These are phyloP conservation scores for Parachaetomium inaequale DNA, from an alignment of 495 filamentous ascomycete genomes.

Conservation along the genomic window DNA sequence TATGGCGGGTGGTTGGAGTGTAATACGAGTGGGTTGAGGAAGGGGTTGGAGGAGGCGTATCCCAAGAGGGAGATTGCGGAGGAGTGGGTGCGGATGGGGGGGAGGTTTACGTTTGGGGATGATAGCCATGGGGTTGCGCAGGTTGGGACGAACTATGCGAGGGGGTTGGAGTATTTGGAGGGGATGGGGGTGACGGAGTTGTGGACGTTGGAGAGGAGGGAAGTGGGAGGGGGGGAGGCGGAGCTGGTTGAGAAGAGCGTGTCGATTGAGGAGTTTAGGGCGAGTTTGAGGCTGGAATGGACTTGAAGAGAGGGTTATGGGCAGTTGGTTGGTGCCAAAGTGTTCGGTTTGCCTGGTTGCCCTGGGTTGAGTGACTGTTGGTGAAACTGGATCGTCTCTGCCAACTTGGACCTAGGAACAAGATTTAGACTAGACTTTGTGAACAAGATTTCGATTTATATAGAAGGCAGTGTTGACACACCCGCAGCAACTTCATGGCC, in stretches of 20 bases:
- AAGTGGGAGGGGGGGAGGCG: slow-evolving; percentile 17
- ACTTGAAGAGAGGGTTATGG: not conserved
- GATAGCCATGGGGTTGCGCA: slow-evolving; percentile 86
- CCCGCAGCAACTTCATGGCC: too few relatives aligned
- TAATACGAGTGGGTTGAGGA: slow-evolving; percentile 80
- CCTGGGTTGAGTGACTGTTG: too few relatives aligned
- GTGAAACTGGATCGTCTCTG: too few relatives aligned
- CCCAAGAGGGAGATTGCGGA: slow-evolving; percentile 73
- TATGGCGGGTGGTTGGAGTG: slow-evolving; percentile 85
- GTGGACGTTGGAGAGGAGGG: slow-evolving; percentile 44
- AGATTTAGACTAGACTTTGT: too few relatives aligned
- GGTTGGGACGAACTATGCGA: slow-evolving; percentile 56
- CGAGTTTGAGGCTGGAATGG: slow-evolving; percentile 27
- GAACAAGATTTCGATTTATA: too few relatives aligned
- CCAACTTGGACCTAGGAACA: too few relatives aligned
- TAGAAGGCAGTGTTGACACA: too few relatives aligned
- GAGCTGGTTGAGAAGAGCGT: slow-evolving; percentile 35
- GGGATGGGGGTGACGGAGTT: slow-evolving; percentile 47
- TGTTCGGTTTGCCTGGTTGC: too few relatives aligned
- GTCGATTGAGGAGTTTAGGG: slow-evolving; percentile 31
- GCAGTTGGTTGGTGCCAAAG: not conserved
- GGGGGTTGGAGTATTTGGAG: slow-evolving; percentile 55
- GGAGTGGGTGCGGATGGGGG: slow-evolving; percentile 57
- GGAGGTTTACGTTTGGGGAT: slow-evolving; percentile 81
- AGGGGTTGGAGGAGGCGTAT: slow-evolving; percentile 89